phyloP scores from a whole-genome alignment of 2,329 filamentous ascomycete genomes.

The Pyricularia sp. region DNA sequence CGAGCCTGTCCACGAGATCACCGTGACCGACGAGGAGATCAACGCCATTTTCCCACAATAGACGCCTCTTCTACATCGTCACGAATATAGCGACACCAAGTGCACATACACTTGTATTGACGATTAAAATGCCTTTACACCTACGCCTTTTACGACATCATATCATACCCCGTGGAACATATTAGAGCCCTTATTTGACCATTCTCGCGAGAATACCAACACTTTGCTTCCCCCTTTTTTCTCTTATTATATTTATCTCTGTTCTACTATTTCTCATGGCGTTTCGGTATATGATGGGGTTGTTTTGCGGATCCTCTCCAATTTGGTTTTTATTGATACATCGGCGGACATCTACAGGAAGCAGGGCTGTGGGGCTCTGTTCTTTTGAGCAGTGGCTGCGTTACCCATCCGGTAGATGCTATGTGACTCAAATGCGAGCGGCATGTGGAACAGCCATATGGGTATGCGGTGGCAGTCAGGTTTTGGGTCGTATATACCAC shows the following conservation, averaged over 20 bases:
- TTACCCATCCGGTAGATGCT: neutral
- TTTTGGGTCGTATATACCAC: no score
- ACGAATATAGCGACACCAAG: neutral
- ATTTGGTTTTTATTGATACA: neutral
- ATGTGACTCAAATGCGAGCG: neutral
- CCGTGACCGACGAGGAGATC: constrained; percentile 68
- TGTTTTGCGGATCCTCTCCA: neutral
- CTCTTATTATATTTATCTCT: neutral
- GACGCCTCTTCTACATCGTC: neutral
- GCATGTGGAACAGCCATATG: neutral
- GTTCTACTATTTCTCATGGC: neutral
- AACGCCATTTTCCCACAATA: constrained; percentile 58
- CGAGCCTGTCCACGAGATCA: constrained; percentile 71
- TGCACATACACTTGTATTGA: neutral
- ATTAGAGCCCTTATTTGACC: neutral
- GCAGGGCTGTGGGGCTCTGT: neutral
- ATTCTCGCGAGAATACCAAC: neutral
- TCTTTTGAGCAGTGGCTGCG: neutral
- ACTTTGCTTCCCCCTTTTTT: neutral
- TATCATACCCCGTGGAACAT: neutral
- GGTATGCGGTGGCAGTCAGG: neutral
- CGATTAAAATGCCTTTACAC: neutral
- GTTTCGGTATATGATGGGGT: neutral
- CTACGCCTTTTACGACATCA: neutral
- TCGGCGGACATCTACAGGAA: neutral